Evolutionary conservation across 192 early-diverging fungal species (phyloP).

Genomic region (Entomortierella lignicola): DNA sequence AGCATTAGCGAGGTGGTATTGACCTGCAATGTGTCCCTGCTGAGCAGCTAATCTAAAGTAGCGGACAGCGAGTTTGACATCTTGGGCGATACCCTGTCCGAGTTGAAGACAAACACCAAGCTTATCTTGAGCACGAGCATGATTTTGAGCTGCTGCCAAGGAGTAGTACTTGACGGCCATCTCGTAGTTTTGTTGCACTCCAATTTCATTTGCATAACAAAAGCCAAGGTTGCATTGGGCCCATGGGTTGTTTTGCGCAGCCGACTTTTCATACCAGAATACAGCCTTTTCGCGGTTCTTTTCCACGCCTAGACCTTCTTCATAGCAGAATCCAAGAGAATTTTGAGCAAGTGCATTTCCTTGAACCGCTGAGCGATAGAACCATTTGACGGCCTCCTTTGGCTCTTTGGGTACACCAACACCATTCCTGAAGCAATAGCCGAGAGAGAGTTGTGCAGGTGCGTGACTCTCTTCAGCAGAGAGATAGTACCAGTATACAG

Average conservation of each 20-base stretch:
- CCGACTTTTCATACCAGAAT: slow-evolving; percentile 67
- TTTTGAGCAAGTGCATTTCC: slow-evolving; percentile 81
- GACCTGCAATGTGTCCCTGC: slow-evolving; percentile 63
- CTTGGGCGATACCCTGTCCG: slow-evolving; percentile 61
- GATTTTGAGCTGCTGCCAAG: slow-evolving; percentile 67
- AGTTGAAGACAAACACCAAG: slow-evolving; percentile 74
- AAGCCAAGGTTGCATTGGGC: slow-evolving; percentile 82
- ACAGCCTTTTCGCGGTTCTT: slow-evolving; percentile 64
- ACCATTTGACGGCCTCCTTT: slow-evolving; percentile 75
- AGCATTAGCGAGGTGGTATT: slow-evolving; percentile 61
- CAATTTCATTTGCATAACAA: slow-evolving; percentile 78
- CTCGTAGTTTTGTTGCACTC: slow-evolving; percentile 66
- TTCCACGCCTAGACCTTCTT: slow-evolving; percentile 75
- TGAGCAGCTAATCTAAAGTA: slow-evolving; percentile 65
- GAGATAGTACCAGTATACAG: slow-evolving; percentile 71
- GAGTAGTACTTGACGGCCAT: slow-evolving; percentile 78
- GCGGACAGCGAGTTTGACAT: slow-evolving; percentile 59
- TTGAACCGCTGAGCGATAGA: slow-evolving; percentile 63
- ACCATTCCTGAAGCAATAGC: slow-evolving; percentile 73
- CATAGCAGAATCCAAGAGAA: slow-evolving; percentile 79
- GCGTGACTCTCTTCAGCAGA: slow-evolving; percentile 71
- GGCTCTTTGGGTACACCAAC: slow-evolving; percentile 72
- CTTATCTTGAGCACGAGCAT: slow-evolving; percentile 77
- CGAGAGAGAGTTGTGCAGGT: slow-evolving; percentile 70
- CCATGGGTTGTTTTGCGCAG: slow-evolving; percentile 76